These are phyloP conservation scores for Colletotrichum sidae DNA, from an alignment of 2,329 filamentous ascomycete species.

Conservation along the genomic window DNA sequence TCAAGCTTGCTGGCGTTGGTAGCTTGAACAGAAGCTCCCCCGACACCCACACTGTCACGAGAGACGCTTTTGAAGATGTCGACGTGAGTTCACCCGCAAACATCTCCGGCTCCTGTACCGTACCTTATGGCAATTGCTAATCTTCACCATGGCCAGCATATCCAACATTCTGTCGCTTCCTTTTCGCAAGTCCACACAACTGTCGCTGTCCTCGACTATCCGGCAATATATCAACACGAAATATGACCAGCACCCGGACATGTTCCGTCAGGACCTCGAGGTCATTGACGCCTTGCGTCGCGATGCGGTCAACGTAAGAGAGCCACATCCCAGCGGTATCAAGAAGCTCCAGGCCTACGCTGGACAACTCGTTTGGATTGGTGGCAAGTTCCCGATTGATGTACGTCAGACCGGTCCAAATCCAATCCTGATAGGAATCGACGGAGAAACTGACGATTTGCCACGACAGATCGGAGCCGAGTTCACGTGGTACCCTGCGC, in stretches of 20 bases:
- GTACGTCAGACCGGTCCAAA: conserved; percentile 57
- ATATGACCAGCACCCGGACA: conserved; percentile 98
- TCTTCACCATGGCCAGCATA: conserved; percentile 39
- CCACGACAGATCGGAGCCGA: conserved; percentile 82
- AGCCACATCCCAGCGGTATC: conserved; percentile 88
- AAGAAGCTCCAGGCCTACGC: conserved; percentile 92
- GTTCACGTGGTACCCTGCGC: conserved; percentile 94
- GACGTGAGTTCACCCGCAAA: conserved; percentile 40
- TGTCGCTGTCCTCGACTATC: conserved; percentile 85
- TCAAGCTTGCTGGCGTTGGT: conserved; percentile 26
- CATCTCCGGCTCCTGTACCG: not conserved
- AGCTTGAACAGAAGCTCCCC: conserved; percentile 5
- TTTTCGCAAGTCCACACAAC: conserved; percentile 85
- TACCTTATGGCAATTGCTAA: conserved; percentile 6
- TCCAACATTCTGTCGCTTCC: conserved; percentile 81
- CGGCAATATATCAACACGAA: conserved; percentile 96
- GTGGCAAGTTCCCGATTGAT: conserved; percentile 96
- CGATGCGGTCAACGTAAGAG: conserved; percentile 89
- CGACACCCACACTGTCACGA: conserved; percentile 5
- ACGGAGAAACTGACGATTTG: not conserved
- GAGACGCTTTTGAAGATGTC: conserved; percentile 39
- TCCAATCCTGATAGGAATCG: not conserved
- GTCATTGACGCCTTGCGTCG: conserved; percentile 85
- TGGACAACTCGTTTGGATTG: conserved; percentile 91
- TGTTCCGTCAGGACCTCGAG: conserved; percentile 89